These are phyloP conservation scores for Salvia rosmarinus DNA, from an alignment of 257 asterid genomes.

Conservation along the genomic window DNA sequence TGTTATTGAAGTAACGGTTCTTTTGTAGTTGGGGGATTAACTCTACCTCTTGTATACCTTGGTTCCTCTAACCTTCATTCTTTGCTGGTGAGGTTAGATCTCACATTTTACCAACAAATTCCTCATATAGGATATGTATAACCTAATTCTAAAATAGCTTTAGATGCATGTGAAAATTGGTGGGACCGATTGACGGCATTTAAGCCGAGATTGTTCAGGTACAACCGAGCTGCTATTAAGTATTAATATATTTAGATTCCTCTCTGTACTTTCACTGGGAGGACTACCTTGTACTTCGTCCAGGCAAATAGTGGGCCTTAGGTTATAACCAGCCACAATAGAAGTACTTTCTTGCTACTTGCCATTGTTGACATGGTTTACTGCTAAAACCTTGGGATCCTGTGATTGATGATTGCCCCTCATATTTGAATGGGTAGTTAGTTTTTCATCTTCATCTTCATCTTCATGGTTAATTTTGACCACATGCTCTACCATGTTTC, in stretches of 20 bases:
- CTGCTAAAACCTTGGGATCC: constrained; percentile 2
- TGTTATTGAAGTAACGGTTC: background rate
- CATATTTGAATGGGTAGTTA: constrained; percentile 10
- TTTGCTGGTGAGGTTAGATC: background rate
- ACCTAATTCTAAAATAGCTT: background rate
- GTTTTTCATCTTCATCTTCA: background rate
- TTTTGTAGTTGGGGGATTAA: background rate
- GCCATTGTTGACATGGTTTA: constrained; percentile 22
- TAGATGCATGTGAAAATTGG: background rate
- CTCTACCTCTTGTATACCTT: background rate
- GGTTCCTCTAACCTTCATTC: background rate
- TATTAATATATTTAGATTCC: background rate
- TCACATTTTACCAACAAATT: background rate
- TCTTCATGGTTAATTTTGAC: constrained; percentile 1
- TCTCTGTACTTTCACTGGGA: background rate
- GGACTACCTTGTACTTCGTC: background rate
- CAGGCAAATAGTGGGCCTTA: background rate
- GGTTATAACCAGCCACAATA: background rate
- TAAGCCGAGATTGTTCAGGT: background rate
- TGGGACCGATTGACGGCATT: background rate
- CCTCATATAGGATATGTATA: background rate
- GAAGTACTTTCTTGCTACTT: background rate
- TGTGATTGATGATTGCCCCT: background rate
- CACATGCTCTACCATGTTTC: constrained; percentile 6
- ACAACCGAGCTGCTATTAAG: background rate